These are phyloP conservation scores for Coemansia sp. DNA, from an alignment of 192 early-diverging fungal genomes.

Conservation along the genomic window DNA sequence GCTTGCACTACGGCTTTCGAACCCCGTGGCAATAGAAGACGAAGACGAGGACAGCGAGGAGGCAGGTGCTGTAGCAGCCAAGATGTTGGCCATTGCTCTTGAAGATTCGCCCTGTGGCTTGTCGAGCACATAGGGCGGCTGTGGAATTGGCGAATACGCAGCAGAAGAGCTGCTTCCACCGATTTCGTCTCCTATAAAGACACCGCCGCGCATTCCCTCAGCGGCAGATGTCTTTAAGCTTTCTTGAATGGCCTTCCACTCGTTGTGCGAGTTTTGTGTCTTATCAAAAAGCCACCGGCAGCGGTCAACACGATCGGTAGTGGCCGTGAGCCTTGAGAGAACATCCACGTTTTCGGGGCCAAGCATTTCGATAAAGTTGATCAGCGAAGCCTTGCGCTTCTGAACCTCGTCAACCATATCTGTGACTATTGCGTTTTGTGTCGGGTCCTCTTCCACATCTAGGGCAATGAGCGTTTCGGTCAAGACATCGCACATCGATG, in stretches of 20 bases:
- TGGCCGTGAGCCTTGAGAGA: constrained; percentile 21
- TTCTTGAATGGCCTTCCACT: constrained; percentile 50
- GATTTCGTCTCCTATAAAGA: background rate
- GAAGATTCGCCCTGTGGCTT: constrained; percentile 27
- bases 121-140: background rate
- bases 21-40: constrained; percentile 8
- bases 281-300: constrained; percentile 43
- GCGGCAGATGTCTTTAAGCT: constrained; percentile 28
- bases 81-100: constrained; percentile 10
- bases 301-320: constrained; percentile 24
- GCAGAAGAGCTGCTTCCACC: constrained; percentile 8
- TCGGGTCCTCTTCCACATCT: constrained; percentile 41
- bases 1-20: constrained; percentile 6
- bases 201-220: constrained; percentile 17
- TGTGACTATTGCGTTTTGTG: constrained; percentile 24
- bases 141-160: background rate
- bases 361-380: constrained; percentile 46
- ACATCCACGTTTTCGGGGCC: constrained; percentile 18
- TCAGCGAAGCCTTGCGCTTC: constrained; percentile 28
- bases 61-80: constrained; percentile 5
- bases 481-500: constrained; percentile 41
- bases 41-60: constrained; percentile 5
- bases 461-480: constrained; percentile 47
- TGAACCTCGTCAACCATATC: constrained; percentile 39
- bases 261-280: constrained; percentile 41